Base-by-base conservation (phyloP, 768 basidiomycete species). In the Glaciozyma martinii region DNA sequence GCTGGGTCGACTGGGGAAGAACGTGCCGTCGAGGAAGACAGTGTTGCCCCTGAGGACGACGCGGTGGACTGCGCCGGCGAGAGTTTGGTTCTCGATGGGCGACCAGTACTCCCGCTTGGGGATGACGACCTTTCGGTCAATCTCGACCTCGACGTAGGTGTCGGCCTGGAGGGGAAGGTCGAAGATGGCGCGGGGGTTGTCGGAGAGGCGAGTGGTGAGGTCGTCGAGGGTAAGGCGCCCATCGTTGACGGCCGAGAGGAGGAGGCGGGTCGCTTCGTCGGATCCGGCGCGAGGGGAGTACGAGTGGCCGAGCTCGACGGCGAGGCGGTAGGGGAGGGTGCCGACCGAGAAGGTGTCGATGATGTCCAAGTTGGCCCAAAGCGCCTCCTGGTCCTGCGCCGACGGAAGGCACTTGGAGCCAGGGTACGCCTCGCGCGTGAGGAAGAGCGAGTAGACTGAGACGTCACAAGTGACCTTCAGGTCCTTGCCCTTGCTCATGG, bases 381-480 rank as follows among this genome's bases (percentile, higher is more conserved):
- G 79, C 6, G 85, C 83, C 57, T 82, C 81, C 76, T 95, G 92
- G 70, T 93, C 89, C 59, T 84, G 83, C 3, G 76, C 73, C 0
- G 87, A 81, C 5, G 92, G 93, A 46, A 95, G 81, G 70, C 81
- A 79, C 3, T 79, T 78, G 25, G 84, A 80, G 2, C 77, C 78
- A 2, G 86, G 85, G 79, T 84, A 93, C 65, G 89, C 81, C 60
- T 86, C 87, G 53, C 79, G 80, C 3, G 82, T 83, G 79, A 90
- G 93, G 83, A 95, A 97, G 60, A 99, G 79, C 23, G 89, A 83
- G 77, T 88, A 97, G 57, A 97, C 82, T 19, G 92, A 86, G 40
- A 95, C 90, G 71, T 99, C 95, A 76, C 94, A 98, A 5, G 94
- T 97, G 57, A 97, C 94, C 73, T 89, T 88, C 72, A 98, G 83